Evolutionary conservation across 1,139 yeast species (phyloP), one percentile per base, ranked within the genome.

Genomic region (Martiniozyma asiatica): DNA sequence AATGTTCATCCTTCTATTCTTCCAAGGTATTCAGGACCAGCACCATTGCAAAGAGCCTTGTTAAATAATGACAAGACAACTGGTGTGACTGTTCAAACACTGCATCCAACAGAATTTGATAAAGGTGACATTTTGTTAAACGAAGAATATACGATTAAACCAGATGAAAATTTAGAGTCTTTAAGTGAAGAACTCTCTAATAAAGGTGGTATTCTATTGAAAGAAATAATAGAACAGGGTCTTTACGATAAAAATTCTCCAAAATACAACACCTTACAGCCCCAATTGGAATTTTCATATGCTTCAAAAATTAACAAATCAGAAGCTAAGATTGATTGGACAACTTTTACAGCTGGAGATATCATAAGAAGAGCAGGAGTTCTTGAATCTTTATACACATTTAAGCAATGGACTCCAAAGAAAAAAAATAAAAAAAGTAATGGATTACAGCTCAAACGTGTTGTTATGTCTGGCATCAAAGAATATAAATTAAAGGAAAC

Each of bases 1-100:
- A 89, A 89, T 48, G 87, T 89, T 0, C 99, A 89, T 50, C 99
- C 99, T 0, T 84, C 96, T 0, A 53, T 87, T 12, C 61, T 89
- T 9, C 98, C 98, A 0, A 59, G 56, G 30, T 74, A 81, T 46
- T 68, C 87, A 2, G 99, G 99, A 0, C 74, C 97, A 0, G 78
- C 96, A 2, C 99, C 99, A 0, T 57, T 92, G 6, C 97, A 89
- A 41, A 66, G 73, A 38, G 76, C 95, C 0, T 53, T 92, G 15
- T 53, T 85, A 45, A 71, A 79, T 39, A 63, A 63, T 31, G 89
- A 79, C 40, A 25, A 40, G 1, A 40, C 35, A 18, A 77, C 97
- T 0, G 98, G 98, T 0, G 94, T 84, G 8, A 71, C 96, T 0
- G 68, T 92, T 0, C 99, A 89, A 51, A 81, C 94, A 0, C 54